Conservation (phyloP, 2,329 filamentous ascomycete genomes). For the Aureobasidium sp. region DNA sequence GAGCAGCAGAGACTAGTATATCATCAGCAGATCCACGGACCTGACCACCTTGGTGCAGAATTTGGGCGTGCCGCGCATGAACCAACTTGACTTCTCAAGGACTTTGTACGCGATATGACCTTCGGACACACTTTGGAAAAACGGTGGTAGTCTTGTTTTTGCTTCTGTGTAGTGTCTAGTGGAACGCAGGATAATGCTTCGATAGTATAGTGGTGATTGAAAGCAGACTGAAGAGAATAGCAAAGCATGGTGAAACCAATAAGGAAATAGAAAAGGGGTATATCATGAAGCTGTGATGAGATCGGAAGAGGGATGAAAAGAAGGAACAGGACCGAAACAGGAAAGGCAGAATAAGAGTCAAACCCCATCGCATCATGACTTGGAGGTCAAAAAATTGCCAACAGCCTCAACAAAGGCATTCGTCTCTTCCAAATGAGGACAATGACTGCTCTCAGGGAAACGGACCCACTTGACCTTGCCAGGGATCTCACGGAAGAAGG, state of each 20-base stretch:
- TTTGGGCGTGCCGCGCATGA: no score
- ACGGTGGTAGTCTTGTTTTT: no score
- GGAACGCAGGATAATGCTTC: no score
- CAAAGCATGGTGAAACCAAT: background rate
- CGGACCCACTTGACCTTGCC: constrained; percentile 36
- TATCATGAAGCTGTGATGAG: background rate
- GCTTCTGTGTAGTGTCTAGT: no score
- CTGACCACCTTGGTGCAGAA: no score
- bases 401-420: constrained; percentile 32
- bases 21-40: no score
- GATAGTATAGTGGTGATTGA: no score
- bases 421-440: constrained; percentile 34
- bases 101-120: no score
- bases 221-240: background rate
- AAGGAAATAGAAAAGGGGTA: background rate
- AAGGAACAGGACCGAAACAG: background rate
- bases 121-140: no score
- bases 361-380: background rate
- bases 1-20: no score
- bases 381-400: constrained; percentile 26
- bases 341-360: background rate
- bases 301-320: background rate
- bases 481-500: constrained; percentile 32
- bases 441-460: constrained; percentile 29
- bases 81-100: no score